Conservation (phyloP, 2,329 filamentous ascomycete genomes). For the Coniochaeta prunicola region DNA sequence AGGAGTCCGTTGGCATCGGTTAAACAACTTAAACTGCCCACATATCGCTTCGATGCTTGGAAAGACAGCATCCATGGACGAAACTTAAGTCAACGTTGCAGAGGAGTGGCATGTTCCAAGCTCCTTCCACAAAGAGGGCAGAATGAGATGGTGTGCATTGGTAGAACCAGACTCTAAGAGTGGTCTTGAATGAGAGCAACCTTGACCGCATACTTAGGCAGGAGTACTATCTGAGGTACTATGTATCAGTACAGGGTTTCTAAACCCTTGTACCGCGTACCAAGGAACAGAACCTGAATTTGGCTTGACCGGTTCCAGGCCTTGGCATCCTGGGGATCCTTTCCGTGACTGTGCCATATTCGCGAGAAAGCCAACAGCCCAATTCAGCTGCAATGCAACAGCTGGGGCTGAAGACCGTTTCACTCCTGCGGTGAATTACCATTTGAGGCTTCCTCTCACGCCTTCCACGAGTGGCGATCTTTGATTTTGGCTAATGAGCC, state of each 20-base stretch:
- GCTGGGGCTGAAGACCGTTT: neutral
- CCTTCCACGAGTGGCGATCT: neutral
- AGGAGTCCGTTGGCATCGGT: neutral
- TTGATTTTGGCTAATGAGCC: neutral
- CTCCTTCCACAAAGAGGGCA: too few relatives aligned
- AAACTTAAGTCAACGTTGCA: too few relatives aligned
- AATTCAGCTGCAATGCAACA: too few relatives aligned
- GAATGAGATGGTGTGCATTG: too few relatives aligned
- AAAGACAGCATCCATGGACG: neutral
- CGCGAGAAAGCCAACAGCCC: neutral
- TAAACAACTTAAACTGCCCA: neutral
- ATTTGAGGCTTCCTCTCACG: neutral
- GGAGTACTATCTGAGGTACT: too few relatives aligned
- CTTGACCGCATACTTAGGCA: too few relatives aligned
- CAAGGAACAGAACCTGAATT: neutral
- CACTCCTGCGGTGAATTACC: neutral
- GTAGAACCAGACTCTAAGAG: too few relatives aligned
- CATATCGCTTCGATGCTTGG: neutral
- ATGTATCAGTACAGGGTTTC: too few relatives aligned
- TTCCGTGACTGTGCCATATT: neutral
- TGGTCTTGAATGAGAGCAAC: too few relatives aligned
- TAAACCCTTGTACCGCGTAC: too few relatives aligned
- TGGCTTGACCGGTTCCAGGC: neutral
- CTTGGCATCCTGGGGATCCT: neutral
- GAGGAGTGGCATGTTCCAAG: too few relatives aligned